Evolutionary conservation across 202 grass and related monocot genomes (phyloP), one percentile per base, ranked within the genome.

Genomic region (Carex arenaria): DNA sequence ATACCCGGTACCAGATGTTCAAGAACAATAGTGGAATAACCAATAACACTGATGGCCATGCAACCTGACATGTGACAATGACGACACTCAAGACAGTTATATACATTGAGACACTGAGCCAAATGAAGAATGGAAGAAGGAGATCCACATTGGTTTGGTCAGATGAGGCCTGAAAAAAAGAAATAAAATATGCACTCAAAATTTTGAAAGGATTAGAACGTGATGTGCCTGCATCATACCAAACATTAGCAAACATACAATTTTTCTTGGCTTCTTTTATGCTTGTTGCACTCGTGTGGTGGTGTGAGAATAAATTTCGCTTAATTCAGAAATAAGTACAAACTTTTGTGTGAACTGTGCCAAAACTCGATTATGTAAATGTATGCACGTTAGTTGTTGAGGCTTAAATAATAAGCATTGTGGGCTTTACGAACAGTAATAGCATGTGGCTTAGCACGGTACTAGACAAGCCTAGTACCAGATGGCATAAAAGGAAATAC

Each of bases 1-100:
- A 81, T 91, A 98, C 96, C 96, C 96, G 83, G 81, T 95, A 98
- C 96, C 93, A 95, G 26, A 98, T 15, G 85, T 98, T 98, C 47
- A 98, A 89, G 57, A 87, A 82, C 28, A 93, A 5, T 34, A 98
- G 79, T 62, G 96, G 96, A 68, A 98, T 47, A 54, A 98, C 87
- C 36, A 79, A 74, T 26, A 98, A 14, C 42, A 98, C 86, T 0
- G 91, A 92, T 1, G 96, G 96, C 96, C 96, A 98, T 3, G 96
- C 96, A 64, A 93, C 93, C 81, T 95, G 93, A 67, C 96, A 95
- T 3, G 91, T 95, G 38, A 93, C 83, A 4, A 95, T 78, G 12
- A 98, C 17, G 63, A 82, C 70, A 59, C 93, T 92, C 75, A 95
- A 64, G 40, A 98, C 89, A 0, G 93, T 92, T 80, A 98, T 95